Evolutionary conservation across 108 stramenopile species (phyloP).

Genomic region (Aureococcus anophagefferens): DNA sequence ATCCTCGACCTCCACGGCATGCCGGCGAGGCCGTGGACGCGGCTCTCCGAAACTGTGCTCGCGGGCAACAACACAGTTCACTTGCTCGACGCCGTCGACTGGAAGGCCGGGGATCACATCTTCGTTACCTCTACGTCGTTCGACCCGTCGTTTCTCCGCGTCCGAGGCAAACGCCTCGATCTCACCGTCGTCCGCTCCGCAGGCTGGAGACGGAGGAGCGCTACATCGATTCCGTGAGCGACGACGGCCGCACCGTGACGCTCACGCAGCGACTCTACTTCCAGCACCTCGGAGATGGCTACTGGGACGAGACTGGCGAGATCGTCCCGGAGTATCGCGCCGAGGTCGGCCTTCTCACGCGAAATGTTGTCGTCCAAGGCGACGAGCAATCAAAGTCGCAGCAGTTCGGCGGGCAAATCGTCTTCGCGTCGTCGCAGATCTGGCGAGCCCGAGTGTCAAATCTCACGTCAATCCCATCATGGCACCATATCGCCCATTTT

Average conservation of each 20-base stretch:
- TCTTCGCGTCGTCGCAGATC: neutral
- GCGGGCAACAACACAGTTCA: neutral
- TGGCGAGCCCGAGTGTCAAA: too few relatives aligned
- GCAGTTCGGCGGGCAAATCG: conserved; percentile 25
- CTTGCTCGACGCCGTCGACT: conserved; percentile 17
- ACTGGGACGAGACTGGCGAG: conserved; percentile 5
- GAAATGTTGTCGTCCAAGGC: conserved; percentile 33
- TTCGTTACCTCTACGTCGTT: conserved; percentile 3
- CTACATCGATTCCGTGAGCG: neutral
- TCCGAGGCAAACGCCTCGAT: too few relatives aligned
- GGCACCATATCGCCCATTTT: too few relatives aligned
- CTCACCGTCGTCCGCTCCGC: too few relatives aligned
- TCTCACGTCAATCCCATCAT: too few relatives aligned
- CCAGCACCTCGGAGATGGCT: conserved; percentile 7
- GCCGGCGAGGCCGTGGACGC: conserved; percentile 4
- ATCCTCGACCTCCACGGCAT: conserved; percentile 19
- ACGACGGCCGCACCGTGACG: conserved; percentile 1
- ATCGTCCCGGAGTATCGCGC: conserved; percentile 10
- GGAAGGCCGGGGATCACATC: conserved; percentile 15
- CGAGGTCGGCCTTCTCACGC: conserved; percentile 22
- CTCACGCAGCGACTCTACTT: conserved; percentile 3
- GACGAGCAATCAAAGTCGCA: conserved; percentile 8
- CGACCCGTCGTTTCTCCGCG: too few relatives aligned
- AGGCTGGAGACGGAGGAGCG: conserved; percentile 15
- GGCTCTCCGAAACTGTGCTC: neutral